Evolutionary conservation across 192 early-diverging fungal genomes (phyloP), one percentile per base, ranked within the genome.

Genomic region (Diversispora epigaea): DNA sequence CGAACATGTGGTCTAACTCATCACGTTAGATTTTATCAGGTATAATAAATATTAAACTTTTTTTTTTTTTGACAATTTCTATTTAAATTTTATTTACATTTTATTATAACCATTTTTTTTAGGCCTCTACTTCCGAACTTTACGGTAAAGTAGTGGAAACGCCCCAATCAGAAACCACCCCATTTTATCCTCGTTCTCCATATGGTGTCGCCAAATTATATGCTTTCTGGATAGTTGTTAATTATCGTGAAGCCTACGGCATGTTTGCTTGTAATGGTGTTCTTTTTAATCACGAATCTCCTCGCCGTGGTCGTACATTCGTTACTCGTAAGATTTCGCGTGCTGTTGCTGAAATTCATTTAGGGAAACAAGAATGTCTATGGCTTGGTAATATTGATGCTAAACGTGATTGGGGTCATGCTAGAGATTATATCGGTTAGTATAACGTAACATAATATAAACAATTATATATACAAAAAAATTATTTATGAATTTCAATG

Each of bases 161-260:
- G 17, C 91, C 91, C 25, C 91, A 92, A 77, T 89, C 82, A 76
- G 91, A 93, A 78, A 93, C 85, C n/a, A 92, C 91, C 9, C 91
- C 91, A 12, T 93, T 93, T 79, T 93, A 93, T 79, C 91, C 91
- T 64, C 86, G 91, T 68, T 91, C 90, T 19, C 91, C 91, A 22
- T 93, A 93, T 82, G 91, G 89, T 79, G 91, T 93, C 15, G 91
- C 91, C 44, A 93, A 93, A 79, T 86, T 92, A 61, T 93, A 92
- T 78, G 91, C 86, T 67, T 93, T 87, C 82, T 93, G 91, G 91
- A 91, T 93, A 78, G 86, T 88, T 21, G 83, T 92, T 72, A 92
- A 93, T 82, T 92, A 93, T 80, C 89, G 91, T 74, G 91, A 93
- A 79, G 84, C 91, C 14, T 93, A 93, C 78, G 82, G 81, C 73